Evolutionary conservation across 2,329 filamentous ascomycete genomes (phyloP), one percentile per base, ranked within the genome.

Genomic region (Aureobasidium sp.): DNA sequence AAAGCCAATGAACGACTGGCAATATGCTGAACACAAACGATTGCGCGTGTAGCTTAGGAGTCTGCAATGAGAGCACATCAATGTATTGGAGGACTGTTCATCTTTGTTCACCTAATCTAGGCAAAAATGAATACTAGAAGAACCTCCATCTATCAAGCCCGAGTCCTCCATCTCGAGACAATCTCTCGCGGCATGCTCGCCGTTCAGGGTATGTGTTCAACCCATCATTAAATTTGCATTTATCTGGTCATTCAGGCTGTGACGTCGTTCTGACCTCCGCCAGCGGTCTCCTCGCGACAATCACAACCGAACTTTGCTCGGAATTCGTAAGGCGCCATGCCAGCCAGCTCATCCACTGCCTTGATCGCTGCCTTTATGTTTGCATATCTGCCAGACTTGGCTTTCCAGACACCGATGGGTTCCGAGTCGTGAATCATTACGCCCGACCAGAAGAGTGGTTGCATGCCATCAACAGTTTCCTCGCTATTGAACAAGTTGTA

Each of bases 381-480:
- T 0, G 89, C 90, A 72, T 91, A 88, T 49, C 88, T 79, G 0
- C 82, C 81, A 54, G 63, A 66, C 85, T 90, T 65, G 7, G 58
- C 58, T n/a, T 50, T 79, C 82, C 1, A 83, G 83, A 37, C 78
- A 76, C 1, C 79, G 82, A 64, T 84, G 78, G 1, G 84, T 82
- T 89, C 73, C 43, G 79, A 71, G 13, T 84, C 81, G 69, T 97
- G 93, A 15, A 96, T 80, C 69, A 95, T 79, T 8, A 96, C 79
- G 25, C 84, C 90, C 7, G 87, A 88, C 0, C 89, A 76, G 6
- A 92, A 81, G 33, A 71, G 67, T 65, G 64, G 51, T 71, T 68
- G 42, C 75, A 69, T 57, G 50, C 76, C 65, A 77, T 81, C 72
- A 65, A 83, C 75, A 0, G 77, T 77, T 17, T 79, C 73, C 60